Evolutionary conservation across 2,329 filamentous ascomycete species (phyloP).

Genomic region (Pseudomassariella vexata): DNA sequence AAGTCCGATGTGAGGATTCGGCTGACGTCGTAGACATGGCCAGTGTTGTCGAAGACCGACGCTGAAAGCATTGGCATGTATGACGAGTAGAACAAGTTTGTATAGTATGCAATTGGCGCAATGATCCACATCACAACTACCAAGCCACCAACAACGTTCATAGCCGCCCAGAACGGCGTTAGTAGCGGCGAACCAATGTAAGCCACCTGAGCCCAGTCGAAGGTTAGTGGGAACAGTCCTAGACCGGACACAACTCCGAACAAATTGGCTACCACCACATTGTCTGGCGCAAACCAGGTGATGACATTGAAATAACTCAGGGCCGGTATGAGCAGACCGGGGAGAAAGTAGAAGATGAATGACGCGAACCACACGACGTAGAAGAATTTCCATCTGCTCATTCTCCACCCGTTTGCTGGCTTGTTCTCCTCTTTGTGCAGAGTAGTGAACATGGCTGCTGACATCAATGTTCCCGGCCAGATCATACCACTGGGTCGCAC

Average conservation of each 20-base stretch:
- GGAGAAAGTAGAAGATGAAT: conserved; percentile 80
- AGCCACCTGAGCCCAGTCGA: conserved; percentile 88
- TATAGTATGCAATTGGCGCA: conserved; percentile 75
- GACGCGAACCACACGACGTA: conserved; percentile 64
- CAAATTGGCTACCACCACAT: conserved; percentile 78
- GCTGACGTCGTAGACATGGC: conserved; percentile 73
- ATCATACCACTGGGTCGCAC: conserved; percentile 86
- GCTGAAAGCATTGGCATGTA: conserved; percentile 85
- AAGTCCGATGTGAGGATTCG: conserved; percentile 74
- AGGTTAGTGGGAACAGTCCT: conserved; percentile 78
- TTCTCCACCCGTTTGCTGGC: conserved; percentile 73
- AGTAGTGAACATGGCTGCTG: conserved; percentile 82
- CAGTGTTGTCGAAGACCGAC: conserved; percentile 80
- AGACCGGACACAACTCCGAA: conserved; percentile 83
- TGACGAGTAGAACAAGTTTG: conserved; percentile 71
- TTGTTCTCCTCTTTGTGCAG: conserved; percentile 82
- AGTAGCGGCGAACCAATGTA: conserved; percentile 81
- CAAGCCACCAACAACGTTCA: conserved; percentile 77
- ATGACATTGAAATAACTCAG: conserved; percentile 85
- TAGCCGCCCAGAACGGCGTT: conserved; percentile 80
- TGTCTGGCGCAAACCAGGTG: conserved; percentile 83
- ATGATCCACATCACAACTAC: conserved; percentile 81
- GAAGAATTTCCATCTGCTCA: conserved; percentile 82
- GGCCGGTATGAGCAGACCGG: conserved; percentile 75
- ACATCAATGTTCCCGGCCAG: conserved; percentile 84